Base-by-base conservation (phyloP, 2,329 filamentous ascomycete genomes). In the Huntiella omanensis region DNA sequence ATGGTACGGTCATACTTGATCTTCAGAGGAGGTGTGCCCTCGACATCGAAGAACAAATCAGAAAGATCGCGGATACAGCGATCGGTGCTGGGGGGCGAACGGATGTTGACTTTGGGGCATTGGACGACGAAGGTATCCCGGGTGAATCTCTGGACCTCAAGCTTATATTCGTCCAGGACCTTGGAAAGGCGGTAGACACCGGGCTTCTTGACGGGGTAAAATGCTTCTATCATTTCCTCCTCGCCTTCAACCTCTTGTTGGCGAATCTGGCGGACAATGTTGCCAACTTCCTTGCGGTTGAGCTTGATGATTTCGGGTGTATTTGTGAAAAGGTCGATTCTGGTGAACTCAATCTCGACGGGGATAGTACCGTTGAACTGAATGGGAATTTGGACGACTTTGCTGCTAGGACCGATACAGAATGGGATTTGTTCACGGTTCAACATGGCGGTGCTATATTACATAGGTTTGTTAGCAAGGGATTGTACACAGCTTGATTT, bases 321-420 rank as follows among this genome's bases (percentile, higher is more conserved):
- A 52, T 80, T 80, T 2, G 80, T 85, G 4, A 88, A 80, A 33
- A 95, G 70, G 58, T 96, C 88, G 53, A 84, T 75, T 38, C 88
- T 83, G 38, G 87, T 60, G n/a, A 98, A 65, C 59, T 98, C 87
- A 51, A 98, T 85, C 49, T 83, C 73, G 52, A 86, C 79, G 1
- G 91, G 92, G 33, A 81, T 75, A 4, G 88, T 96, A 51, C 93
- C 83, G 60, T 98, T 98, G 65, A 98, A 87, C 57, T 78, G 81
- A 40, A 98, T 83, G 1, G 88, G 91, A 28, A 98, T 65, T 44
- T 72, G 68, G 35, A 78, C 72, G 28, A 70, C 68, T 49, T 70
- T 75, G 16, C 72, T 66, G 38, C 70, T 69, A 51, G 68, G 66
- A 48, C 80, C 79, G 41, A 98, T 64, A 61, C 91, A 98, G 60